Conservation (phyloP, 306 rosid genomes). For the Vigna angularis region DNA sequence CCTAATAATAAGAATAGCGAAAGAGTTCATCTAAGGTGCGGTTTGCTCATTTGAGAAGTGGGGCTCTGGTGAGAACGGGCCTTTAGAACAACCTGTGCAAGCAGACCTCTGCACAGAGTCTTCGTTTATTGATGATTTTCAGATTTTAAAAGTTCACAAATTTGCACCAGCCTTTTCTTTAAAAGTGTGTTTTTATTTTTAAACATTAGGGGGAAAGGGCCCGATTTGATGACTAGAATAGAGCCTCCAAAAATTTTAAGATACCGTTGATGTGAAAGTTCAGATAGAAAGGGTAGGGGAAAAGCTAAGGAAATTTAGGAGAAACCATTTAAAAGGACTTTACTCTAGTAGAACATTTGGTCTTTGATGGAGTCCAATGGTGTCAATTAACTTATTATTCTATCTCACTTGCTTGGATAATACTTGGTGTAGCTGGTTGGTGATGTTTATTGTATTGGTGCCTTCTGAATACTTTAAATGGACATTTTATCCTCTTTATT, state of each 20-base stretch:
- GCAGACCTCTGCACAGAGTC: too few species aligned
- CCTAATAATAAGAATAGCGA: neutral
- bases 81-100: too few species aligned
- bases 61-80: neutral
- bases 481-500: constrained; percentile 23
- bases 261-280: neutral
- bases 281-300: neutral
- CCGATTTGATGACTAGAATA: too few species aligned
- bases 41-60: neutral
- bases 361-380: neutral
- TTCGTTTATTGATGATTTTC: too few species aligned
- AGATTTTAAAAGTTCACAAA: too few species aligned
- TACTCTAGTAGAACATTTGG: constrained; percentile 15
- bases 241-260: too few species aligned
- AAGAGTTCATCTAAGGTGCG: neutral
- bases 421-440: constrained; percentile 1
- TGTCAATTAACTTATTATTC: neutral
- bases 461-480: constrained; percentile 22
- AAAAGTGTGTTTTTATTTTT: too few species aligned
- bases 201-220: too few species aligned
- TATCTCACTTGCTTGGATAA: neutral
- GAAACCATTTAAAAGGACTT: constrained; percentile 14
- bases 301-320: neutral
- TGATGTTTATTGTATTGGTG: constrained; percentile 17
- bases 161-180: too few species aligned